Evolutionary conservation across 2,329 filamentous ascomycete genomes (phyloP), one percentile per base, ranked within the genome.

Genomic region (Lecanicillium sp.): DNA sequence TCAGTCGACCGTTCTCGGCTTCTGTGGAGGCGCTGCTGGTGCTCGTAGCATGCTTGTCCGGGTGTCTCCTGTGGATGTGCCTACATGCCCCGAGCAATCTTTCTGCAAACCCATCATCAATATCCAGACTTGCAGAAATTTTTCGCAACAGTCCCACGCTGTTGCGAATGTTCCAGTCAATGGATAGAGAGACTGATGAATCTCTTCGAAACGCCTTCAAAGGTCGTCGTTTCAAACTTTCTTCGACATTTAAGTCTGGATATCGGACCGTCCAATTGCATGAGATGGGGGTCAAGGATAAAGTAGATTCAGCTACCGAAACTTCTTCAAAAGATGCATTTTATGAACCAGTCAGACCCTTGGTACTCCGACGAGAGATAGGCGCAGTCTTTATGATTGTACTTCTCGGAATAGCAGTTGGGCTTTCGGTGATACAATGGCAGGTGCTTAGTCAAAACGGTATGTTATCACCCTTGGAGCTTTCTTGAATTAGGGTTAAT

Each of bases 1-100:
- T 62, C 4, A 64, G 55, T 33, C 45, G 62, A 3, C 2, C 43
- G 0, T 53, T 61, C 9, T 57, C 62, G 0, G 50, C 51, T 0
- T 25, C 48, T 0, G 46, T 64, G 0, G 62, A 66, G 13, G 42
- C 30, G 0, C 11, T 64, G 0, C 35, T 65, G 2, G n/a, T 42
- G 0, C 1, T 57, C 1, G 46, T 58, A 0, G 43, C 54, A 0
- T 2, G 54, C 0, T 45, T 51, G 2, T 50, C 54, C 0, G 15
- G 38, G 0, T 3, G 40, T 0, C 25, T 59, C 1, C 22, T 58
- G 0, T 55, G 48, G 44, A 14, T 46, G 0, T 52, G 46, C 11
- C 28, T 30, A 0, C 1, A 2, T 0, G 25, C 48, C 0, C 29
- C 42, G 0, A 52, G 48, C 15, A 43, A 50, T 1, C 25, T 60